Conservation (phyloP, 306 rosid genomes). For the Canavalia gladiata region DNA sequence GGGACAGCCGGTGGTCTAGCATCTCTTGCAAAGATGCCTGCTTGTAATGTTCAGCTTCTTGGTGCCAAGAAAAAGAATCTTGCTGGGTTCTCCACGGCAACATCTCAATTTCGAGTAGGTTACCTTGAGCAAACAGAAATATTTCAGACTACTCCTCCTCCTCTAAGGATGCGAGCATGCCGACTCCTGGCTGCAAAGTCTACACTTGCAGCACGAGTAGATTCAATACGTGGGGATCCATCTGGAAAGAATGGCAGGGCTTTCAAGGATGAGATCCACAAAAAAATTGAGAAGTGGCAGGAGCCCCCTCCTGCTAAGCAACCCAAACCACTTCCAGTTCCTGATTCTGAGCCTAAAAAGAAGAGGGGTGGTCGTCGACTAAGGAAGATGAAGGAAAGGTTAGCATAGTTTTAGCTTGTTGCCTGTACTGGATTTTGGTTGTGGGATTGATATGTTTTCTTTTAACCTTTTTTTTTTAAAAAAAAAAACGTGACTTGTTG, state of each 20-base stretch:
- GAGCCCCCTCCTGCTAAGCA: constrained; percentile 99
- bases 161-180: constrained; percentile 89
- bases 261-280: constrained; percentile 75
- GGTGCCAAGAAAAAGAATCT: constrained; percentile 96
- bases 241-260: constrained; percentile 79
- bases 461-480: neutral
- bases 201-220: constrained; percentile 94
- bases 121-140: constrained; percentile 91
- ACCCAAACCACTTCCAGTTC: constrained; percentile 96
- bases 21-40: constrained; percentile 94
- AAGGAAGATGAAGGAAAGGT: constrained; percentile 95
- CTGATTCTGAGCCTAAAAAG: constrained; percentile 98
- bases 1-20: constrained; percentile 92
- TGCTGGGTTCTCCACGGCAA: constrained; percentile 95
- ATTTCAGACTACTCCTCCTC: constrained; percentile 90
- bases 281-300: constrained; percentile 98
- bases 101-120: constrained; percentile 93
- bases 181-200: constrained; percentile 85
- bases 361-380: constrained; percentile 96
- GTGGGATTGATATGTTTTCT: neutral
- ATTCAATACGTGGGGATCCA: constrained; percentile 91
- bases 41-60: constrained; percentile 99
- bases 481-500: constrained; percentile 23
- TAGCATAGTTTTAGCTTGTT: constrained; percentile 5
- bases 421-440: neutral